phyloP scores from a whole-genome alignment of 768 basidiomycete genomes.

The Mycena galopus region DNA sequence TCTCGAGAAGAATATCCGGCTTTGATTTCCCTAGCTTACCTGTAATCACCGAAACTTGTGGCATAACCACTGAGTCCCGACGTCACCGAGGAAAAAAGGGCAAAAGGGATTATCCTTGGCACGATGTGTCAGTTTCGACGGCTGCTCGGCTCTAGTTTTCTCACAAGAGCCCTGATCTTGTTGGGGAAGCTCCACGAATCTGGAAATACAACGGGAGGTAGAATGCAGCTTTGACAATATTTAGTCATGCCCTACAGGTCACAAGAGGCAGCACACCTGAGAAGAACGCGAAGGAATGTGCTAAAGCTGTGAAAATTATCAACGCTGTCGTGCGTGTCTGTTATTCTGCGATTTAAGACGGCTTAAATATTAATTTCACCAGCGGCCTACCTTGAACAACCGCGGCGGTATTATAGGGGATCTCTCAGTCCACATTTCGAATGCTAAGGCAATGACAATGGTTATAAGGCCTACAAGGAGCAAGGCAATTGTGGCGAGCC shows the following conservation, averaged over 20 bases:
- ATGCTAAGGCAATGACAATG: slow-evolving; percentile 64
- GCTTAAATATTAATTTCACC: too few relatives aligned
- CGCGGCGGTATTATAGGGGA: slow-evolving; percentile 83
- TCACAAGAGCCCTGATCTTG: slow-evolving; percentile 75
- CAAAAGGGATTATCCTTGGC: slow-evolving; percentile 79
- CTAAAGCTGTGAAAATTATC: slow-evolving; percentile 67
- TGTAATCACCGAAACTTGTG: slow-evolving; percentile 66
- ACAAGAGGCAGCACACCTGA: slow-evolving; percentile 47
- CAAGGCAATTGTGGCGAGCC: slow-evolving; percentile 69
- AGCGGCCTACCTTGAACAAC: slow-evolving; percentile 71
- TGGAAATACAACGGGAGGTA: slow-evolving; percentile 88
- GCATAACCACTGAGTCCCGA: slow-evolving; percentile 72
- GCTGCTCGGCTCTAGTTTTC: slow-evolving; percentile 35
- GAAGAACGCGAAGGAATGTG: slow-evolving; percentile 78
- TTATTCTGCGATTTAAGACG: too few relatives aligned
- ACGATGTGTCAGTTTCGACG: neutral
- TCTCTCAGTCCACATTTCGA: slow-evolving; percentile 72
- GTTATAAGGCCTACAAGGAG: slow-evolving; percentile 67
- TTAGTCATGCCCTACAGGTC: neutral
- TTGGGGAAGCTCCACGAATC: slow-evolving; percentile 81
- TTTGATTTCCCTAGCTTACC: slow-evolving; percentile 40
- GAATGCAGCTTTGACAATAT: slow-evolving; percentile 60
- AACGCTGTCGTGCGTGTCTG: slow-evolving; percentile 82
- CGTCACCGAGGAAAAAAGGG: slow-evolving; percentile 66
- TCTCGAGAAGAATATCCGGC: neutral